A percentile compares a stretch with the other conserved stretches of the same genome.
These are phyloP conservation scores for Blastocystis sp. DNA, from an alignment of 352 stramenopile species.

Conservation along the genomic window DNA sequence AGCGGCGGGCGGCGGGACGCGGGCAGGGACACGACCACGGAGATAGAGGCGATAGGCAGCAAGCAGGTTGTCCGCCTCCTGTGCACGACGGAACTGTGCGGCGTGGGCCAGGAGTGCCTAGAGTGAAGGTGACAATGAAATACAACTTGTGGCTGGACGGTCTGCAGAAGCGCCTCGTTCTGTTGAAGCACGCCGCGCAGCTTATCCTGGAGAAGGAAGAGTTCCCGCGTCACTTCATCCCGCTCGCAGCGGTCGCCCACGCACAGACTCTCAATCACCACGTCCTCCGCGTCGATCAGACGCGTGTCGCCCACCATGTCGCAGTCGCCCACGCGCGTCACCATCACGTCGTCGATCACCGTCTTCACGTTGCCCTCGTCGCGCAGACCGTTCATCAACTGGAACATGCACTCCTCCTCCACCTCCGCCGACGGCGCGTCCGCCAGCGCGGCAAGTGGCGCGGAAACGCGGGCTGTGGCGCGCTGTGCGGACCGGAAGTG, in stretches of 20 bases:
- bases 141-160: not conserved
- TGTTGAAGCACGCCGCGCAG: not conserved
- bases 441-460: not conserved
- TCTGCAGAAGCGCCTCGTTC: not conserved
- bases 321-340: constrained; percentile 2
- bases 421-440: not conserved
- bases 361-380: constrained; percentile 9
- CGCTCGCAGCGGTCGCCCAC: not conserved
- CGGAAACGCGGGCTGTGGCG: not conserved
- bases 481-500: not conserved
- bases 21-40: not conserved
- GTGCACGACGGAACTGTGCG: not conserved
- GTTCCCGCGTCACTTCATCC: constrained; percentile 14
- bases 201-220: not conserved
- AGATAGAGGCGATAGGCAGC: not conserved
- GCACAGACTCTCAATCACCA: not conserved
- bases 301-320: not conserved
- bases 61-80: not conserved
- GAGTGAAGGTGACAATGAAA: not conserved
- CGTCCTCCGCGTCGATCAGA: not conserved
- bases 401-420: not conserved
- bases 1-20: too few relatives aligned
- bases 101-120: not conserved
- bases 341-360: not conserved
- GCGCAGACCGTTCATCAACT: not conserved